Percentiles rank a stretch among this genome's conserved stretches.
These are phyloP conservation scores for Plasmodium blacklocki DNA, from an alignment of 169 alveolate species.

Conservation along the genomic window DNA sequence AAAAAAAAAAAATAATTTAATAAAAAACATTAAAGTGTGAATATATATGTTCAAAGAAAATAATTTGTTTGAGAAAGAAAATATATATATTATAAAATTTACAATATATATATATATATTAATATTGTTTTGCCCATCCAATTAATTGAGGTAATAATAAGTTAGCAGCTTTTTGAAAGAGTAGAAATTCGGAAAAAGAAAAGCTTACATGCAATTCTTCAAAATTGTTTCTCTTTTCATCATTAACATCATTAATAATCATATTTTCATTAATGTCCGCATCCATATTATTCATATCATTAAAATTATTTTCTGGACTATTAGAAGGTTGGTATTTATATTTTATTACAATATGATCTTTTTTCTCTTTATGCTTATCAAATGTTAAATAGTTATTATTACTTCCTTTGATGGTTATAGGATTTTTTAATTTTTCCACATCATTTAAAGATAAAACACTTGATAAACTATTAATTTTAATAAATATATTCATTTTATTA, in stretches of 20 bases:
- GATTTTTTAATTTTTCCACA: constrained; percentile 44
- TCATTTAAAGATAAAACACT: constrained; percentile 43
- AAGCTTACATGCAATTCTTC: constrained; percentile 67
- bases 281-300: constrained; percentile 31
- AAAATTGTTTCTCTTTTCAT: constrained; percentile 40
- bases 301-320: constrained; percentile 42
- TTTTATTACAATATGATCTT: constrained; percentile 66
- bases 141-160: constrained; percentile 55
- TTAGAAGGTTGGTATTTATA: constrained; percentile 55
- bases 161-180: constrained; percentile 73
- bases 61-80: too few relatives aligned
- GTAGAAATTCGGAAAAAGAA: constrained; percentile 55
- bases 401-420: constrained; percentile 52
- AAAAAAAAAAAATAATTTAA: too few relatives aligned
- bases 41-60: too few relatives aligned
- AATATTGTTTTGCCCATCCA: constrained; percentile 67
- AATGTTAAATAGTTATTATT: constrained; percentile 48
- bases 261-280: constrained; percentile 36
- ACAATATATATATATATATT: not conserved
- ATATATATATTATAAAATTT: too few relatives aligned
- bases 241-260: constrained; percentile 37
- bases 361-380: constrained; percentile 68
- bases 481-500: constrained; percentile 58
- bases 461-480: constrained; percentile 59
- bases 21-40: too few relatives aligned